A percentile compares a stretch with the other conserved stretches of the same genome.
Conservation (phyloP, 1,139 yeast species). For the Candida tetrigidarum region DNA sequence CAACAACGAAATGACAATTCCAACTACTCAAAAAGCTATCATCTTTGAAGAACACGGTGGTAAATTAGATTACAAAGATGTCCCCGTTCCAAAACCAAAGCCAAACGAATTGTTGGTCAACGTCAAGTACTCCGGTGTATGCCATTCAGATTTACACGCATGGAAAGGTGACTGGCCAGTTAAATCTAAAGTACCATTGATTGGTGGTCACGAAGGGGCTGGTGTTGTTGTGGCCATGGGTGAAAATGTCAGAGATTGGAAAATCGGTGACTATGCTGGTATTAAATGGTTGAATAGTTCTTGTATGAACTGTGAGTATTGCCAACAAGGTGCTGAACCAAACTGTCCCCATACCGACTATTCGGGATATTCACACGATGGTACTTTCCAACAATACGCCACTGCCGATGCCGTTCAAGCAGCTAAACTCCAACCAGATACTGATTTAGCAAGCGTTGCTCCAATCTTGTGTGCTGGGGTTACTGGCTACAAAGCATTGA, state of each 20-base stretch:
- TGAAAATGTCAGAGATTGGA: conserved; percentile 63
- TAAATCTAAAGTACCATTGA: conserved; percentile 66
- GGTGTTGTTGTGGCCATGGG: conserved; percentile 79
- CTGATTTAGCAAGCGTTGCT: conserved; percentile 73
- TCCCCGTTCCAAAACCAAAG: conserved; percentile 71
- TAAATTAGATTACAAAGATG: conserved; percentile 59
- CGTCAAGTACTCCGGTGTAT: conserved; percentile 77
- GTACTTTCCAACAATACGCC: conserved; percentile 80
- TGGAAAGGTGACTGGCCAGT: conserved; percentile 85
- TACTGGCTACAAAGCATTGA: conserved; percentile 52
- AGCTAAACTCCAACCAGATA: conserved; percentile 69
- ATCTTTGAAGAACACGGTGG: conserved; percentile 43
- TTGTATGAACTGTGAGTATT: conserved; percentile 69
- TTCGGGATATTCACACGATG: conserved; percentile 80
- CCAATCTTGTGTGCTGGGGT: conserved; percentile 86
- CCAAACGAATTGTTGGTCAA: conserved; percentile 68
- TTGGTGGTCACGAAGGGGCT: conserved; percentile 87
- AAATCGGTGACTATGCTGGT: conserved; percentile 75
- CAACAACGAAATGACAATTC: conserved; percentile 28
- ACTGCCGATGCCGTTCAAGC: conserved; percentile 88
- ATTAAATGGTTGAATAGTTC: conserved; percentile 78
- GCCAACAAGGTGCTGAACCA: conserved; percentile 66
- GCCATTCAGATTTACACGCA: conserved; percentile 80
- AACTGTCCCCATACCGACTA: conserved; percentile 70
- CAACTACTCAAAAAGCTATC: conserved; percentile 42